A percentile compares a stretch with the other conserved stretches of the same genome.
phyloP scores from a whole-genome alignment of 1,139 yeast genomes.

The Yamadazyma dendronema region DNA sequence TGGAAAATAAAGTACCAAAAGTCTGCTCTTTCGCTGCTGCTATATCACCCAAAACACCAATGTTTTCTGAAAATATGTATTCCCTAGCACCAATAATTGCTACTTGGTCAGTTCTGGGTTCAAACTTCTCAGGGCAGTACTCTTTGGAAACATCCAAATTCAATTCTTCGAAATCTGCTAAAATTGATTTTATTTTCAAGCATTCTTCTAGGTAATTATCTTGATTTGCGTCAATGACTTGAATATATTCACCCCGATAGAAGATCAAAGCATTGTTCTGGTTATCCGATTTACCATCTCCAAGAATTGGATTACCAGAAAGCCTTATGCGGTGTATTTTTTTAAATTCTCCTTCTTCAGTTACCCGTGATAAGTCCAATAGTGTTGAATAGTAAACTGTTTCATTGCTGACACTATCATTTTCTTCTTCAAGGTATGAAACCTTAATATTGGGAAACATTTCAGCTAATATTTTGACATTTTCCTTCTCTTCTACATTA shows the following conservation, averaged over 20 bases:
- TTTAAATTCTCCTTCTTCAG: constrained; percentile 38
- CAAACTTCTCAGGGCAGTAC: constrained; percentile 43
- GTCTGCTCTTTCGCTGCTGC: constrained; percentile 96
- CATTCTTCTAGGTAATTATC: constrained; percentile 88
- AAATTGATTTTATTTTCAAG: constrained; percentile 70
- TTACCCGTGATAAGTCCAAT: constrained; percentile 47
- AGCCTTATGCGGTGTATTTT: constrained; percentile 57
- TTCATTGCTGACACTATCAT: constrained; percentile 27
- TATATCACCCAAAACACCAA: constrained; percentile 84
- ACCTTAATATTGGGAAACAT: constrained; percentile 63
- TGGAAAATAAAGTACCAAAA: constrained; percentile 84
- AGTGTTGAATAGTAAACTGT: constrained; percentile 57
- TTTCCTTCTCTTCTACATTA: constrained; percentile 48
- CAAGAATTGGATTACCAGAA: constrained; percentile 85
- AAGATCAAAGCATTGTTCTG: constrained; percentile 78
- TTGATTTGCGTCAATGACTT: constrained; percentile 85
- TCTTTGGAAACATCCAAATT: constrained; percentile 33
- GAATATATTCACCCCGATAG: constrained; percentile 83
- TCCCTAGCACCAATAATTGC: constrained; percentile 90
- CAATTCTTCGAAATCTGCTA: constrained; percentile 77
- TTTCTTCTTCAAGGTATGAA: constrained; percentile 56
- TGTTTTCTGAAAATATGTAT: constrained; percentile 80
- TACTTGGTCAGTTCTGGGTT: constrained; percentile 30
- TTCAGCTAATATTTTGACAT: constrained; percentile 54
- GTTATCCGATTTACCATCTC: constrained; percentile 89